A percentile compares a stretch with the other conserved stretches of the same genome.
phyloP scores from a whole-genome alignment of 2,329 filamentous ascomycete species.

The Aspergillus proliferans region DNA sequence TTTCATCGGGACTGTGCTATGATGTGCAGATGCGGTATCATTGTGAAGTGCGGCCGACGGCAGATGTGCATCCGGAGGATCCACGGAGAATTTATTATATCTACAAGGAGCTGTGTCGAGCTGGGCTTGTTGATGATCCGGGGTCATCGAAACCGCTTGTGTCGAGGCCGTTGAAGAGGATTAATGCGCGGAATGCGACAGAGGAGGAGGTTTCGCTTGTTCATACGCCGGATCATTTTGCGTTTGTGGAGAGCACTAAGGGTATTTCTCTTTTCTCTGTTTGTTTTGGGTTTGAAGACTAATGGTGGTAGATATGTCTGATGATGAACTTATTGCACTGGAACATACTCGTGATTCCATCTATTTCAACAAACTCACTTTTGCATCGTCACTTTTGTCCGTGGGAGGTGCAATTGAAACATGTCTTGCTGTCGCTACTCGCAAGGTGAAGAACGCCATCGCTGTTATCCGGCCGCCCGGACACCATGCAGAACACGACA shows the following conservation, averaged over 20 bases:
- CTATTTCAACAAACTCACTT: conserved; percentile 78
- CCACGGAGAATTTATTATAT: conserved; percentile 88
- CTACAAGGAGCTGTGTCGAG: conserved; percentile 77
- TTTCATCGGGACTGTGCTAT: conserved; percentile 76
- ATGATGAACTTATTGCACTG: conserved; percentile 61
- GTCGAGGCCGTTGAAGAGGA: conserved; percentile 57
- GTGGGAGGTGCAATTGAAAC: conserved; percentile 94
- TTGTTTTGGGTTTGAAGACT: neutral
- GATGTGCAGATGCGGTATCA: conserved; percentile 95
- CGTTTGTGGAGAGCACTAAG: conserved; percentile 63
- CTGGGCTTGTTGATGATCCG: conserved; percentile 65
- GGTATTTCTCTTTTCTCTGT: conserved; percentile 19
- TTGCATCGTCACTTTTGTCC: conserved; percentile 72
- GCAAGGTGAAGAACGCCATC: conserved; percentile 86
- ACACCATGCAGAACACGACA: conserved; percentile 83
- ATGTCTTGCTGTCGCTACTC: conserved; percentile 79
- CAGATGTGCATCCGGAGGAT: conserved; percentile 86
- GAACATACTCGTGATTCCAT: conserved; percentile 68
- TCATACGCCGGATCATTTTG: conserved; percentile 70
- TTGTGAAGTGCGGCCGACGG: conserved; percentile 65
- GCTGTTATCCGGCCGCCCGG: conserved; percentile 92
- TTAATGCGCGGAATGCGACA: conserved; percentile 70
- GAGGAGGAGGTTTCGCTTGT: conserved; percentile 73
- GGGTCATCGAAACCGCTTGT: conserved; percentile 47
- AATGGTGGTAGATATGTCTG: conserved; percentile 37